Conservation (phyloP, 176 grass and related monocot genomes). For the Thinopyrum elongatum region DNA sequence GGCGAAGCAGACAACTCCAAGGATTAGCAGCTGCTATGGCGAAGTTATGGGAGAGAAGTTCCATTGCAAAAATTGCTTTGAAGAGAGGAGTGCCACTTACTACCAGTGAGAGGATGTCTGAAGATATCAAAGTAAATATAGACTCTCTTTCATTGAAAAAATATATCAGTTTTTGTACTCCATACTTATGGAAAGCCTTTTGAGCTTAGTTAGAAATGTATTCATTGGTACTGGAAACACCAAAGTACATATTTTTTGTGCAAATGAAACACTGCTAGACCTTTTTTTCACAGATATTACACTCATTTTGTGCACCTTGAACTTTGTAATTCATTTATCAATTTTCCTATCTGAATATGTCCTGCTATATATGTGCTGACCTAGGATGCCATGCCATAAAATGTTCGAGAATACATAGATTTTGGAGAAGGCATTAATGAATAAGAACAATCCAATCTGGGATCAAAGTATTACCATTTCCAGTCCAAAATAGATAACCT, state of each 20-base stretch:
- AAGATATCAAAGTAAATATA: constrained; percentile 83
- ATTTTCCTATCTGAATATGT: background rate
- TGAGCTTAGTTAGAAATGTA: constrained; percentile 3
- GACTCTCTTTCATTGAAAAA: background rate
- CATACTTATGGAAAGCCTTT: background rate
- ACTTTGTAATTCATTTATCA: constrained; percentile 12
- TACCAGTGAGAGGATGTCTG: constrained; percentile 95
- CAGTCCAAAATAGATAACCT: background rate
- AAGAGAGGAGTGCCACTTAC: constrained; percentile 92
- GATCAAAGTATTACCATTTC: background rate
- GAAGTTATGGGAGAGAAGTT: constrained; percentile 94
- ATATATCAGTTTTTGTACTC: background rate
- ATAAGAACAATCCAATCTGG: background rate
- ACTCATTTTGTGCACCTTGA: constrained; percentile 1
- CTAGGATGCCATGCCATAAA: background rate
- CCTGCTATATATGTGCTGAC: background rate
- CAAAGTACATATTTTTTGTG: constrained; percentile 3
- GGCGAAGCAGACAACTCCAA: constrained; percentile 89
- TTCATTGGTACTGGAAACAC: background rate
- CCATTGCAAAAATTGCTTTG: constrained; percentile 85
- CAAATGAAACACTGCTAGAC: background rate
- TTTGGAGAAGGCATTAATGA: constrained; percentile 12
- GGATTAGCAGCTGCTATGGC: constrained; percentile 82
- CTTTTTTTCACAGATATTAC: constrained; percentile 6
- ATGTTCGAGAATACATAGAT: background rate